Percentiles rank a stretch among this genome's conserved stretches.
Conservation (phyloP, 2,329 filamentous ascomycete genomes). For the Cladosporium halotolerans region DNA sequence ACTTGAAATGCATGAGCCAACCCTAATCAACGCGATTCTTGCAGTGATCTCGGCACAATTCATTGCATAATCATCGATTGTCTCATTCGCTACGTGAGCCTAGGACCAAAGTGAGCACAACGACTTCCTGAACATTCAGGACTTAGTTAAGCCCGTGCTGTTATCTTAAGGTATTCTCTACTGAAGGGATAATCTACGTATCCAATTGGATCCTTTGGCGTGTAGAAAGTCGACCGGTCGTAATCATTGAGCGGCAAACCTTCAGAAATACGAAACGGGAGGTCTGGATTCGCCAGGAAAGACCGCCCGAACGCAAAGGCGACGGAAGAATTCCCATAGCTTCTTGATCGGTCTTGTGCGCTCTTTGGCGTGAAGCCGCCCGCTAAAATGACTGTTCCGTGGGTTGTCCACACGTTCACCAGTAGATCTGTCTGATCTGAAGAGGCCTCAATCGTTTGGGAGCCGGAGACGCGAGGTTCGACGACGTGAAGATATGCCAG, state of each 20-base stretch:
- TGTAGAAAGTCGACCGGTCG: slow-evolving; percentile 41
- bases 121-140: too few species aligned
- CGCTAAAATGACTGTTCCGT: slow-evolving; percentile 42
- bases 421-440: slow-evolving; percentile 40
- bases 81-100: too few species aligned
- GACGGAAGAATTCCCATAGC: slow-evolving; percentile 37
- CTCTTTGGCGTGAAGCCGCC: slow-evolving; percentile 37
- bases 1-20: too few species aligned
- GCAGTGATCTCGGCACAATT: too few species aligned
- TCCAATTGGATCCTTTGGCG: slow-evolving; percentile 30
- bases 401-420: slow-evolving; percentile 37
- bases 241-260: slow-evolving; percentile 38
- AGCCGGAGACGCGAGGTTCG: too few species aligned
- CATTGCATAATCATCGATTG: too few species aligned
- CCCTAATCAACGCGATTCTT: too few species aligned
- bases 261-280: slow-evolving; percentile 39
- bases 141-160: too few species aligned
- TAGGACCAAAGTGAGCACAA: too few species aligned
- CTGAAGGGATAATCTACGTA: slow-evolving; percentile 39
- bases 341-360: slow-evolving; percentile 29
- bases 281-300: slow-evolving; percentile 45
- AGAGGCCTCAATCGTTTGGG: too few species aligned
- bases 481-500: too few species aligned
- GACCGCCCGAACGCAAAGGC: slow-evolving; percentile 44
- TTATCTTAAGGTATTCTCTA: too few species aligned